Evolutionary conservation across 2,329 filamentous ascomycete species (phyloP).

Genomic region (Fusarium sp.): DNA sequence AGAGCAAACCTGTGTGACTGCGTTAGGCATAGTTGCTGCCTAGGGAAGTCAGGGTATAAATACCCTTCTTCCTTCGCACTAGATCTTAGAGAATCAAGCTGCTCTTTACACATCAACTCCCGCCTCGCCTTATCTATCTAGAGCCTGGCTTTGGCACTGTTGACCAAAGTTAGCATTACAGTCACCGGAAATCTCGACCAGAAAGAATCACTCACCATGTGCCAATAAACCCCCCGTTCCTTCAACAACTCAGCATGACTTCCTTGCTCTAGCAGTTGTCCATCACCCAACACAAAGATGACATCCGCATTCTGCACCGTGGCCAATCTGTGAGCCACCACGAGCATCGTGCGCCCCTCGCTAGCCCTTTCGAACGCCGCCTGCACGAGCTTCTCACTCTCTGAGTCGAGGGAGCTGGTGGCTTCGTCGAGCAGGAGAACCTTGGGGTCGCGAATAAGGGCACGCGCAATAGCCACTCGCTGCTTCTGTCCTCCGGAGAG

Average conservation of each 20-base stretch:
- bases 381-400: slow-evolving; percentile 72
- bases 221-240: slow-evolving; percentile 66
- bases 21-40: too few species aligned
- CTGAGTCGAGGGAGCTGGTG: slow-evolving; percentile 75
- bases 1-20: too few species aligned
- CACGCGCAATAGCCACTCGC: slow-evolving; percentile 76
- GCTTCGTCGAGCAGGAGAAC: slow-evolving; percentile 79
- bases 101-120: background rate
- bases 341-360: slow-evolving; percentile 73
- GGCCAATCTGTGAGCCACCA: slow-evolving; percentile 81
- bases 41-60: too few species aligned
- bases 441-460: slow-evolving; percentile 73
- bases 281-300: slow-evolving; percentile 81
- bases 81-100: too few species aligned
- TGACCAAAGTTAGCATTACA: slow-evolving; percentile 39
- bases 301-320: slow-evolving; percentile 83
- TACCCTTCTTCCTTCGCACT: too few species aligned
- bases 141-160: slow-evolving; percentile 69
- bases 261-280: slow-evolving; percentile 67
- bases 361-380: slow-evolving; percentile 74
- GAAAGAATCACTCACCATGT: slow-evolving; percentile 60
- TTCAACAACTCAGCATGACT: slow-evolving; percentile 63
- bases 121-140: slow-evolving; percentile 58
- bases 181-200: background rate
- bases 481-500: slow-evolving; percentile 81